Evolutionary conservation across 176 grass and related monocot species (phyloP).

Genomic region (Phragmites australis): DNA sequence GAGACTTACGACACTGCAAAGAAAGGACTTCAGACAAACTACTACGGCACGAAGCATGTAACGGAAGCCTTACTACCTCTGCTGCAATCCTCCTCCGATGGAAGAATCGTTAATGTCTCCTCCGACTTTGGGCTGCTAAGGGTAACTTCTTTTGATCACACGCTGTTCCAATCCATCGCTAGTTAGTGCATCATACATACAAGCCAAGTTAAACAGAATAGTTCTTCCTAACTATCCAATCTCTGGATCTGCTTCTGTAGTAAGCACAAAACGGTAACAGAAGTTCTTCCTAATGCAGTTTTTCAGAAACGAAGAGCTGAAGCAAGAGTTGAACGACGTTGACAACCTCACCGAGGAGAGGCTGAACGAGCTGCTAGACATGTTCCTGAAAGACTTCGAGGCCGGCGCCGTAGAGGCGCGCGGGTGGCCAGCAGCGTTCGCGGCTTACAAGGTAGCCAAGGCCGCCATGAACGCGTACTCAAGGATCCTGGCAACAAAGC

Average conservation of each 20-base stretch:
- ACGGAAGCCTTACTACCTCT: too few species aligned
- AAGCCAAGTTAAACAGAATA: too few species aligned
- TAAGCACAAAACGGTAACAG: background rate
- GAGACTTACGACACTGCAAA: conserved; percentile 42
- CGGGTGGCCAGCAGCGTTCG: conserved; percentile 38
- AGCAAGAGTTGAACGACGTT: conserved; percentile 39
- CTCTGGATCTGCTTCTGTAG: background rate
- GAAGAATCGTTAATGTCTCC: conserved; percentile 74
- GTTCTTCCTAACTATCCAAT: too few species aligned
- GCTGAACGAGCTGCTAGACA: conserved; percentile 41
- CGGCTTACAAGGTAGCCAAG: conserved; percentile 64
- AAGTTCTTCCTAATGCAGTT: background rate
- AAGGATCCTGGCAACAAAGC: conserved; percentile 52
- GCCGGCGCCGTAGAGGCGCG: conserved; percentile 2
- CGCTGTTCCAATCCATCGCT: too few species aligned
- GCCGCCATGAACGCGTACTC: conserved; percentile 51
- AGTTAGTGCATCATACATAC: too few species aligned
- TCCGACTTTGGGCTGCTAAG: conserved; percentile 42
- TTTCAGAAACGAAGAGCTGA: conserved; percentile 51
- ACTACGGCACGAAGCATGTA: too few species aligned
- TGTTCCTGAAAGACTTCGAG: conserved; percentile 54
- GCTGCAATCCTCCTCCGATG: too few species aligned
- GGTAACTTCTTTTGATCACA: background rate
- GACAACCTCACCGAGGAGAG: conserved; percentile 49
- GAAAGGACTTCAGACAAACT: conserved; percentile 57